phyloP scores from a whole-genome alignment of 2,329 filamentous ascomycete genomes.

The Cercospora sesami region DNA sequence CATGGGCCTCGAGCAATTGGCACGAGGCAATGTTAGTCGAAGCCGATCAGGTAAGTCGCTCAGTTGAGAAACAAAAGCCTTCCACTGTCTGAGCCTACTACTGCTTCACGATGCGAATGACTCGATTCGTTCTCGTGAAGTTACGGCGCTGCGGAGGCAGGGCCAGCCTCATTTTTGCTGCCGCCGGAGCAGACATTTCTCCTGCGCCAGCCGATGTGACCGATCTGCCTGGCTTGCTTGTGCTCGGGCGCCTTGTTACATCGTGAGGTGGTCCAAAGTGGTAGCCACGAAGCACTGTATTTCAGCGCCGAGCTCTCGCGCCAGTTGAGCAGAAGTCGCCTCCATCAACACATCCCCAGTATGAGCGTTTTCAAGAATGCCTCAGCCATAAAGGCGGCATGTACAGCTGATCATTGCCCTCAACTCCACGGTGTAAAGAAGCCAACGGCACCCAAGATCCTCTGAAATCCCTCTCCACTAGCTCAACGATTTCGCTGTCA shows the following conservation, averaged over 20 bases:
- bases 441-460: conserved; percentile 44
- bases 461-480: conserved; percentile 41
- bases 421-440: conserved; percentile 38
- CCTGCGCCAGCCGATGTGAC: not conserved
- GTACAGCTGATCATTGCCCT: conserved; percentile 45
- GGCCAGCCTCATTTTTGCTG: not conserved
- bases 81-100: not conserved
- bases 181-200: not conserved
- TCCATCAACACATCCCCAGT: not conserved
- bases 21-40: not conserved
- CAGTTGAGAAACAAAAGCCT: not conserved
- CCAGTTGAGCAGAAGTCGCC: too few relatives aligned
- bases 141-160: not conserved
- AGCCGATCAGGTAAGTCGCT: not conserved
- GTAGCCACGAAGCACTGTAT: not conserved
- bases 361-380: not conserved
- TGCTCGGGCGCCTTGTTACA: not conserved
- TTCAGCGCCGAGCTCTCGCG: not conserved
- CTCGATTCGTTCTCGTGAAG: not conserved
- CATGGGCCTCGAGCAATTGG: not conserved
- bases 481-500: conserved; percentile 44
- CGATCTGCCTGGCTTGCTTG: not conserved
- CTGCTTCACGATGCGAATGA: not conserved
- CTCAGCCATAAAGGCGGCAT: conserved; percentile 15
- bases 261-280: too few relatives aligned